Evolutionary conservation across 768 basidiomycete genomes (phyloP).

Genomic region (Cystofilobasidium ferigula): DNA sequence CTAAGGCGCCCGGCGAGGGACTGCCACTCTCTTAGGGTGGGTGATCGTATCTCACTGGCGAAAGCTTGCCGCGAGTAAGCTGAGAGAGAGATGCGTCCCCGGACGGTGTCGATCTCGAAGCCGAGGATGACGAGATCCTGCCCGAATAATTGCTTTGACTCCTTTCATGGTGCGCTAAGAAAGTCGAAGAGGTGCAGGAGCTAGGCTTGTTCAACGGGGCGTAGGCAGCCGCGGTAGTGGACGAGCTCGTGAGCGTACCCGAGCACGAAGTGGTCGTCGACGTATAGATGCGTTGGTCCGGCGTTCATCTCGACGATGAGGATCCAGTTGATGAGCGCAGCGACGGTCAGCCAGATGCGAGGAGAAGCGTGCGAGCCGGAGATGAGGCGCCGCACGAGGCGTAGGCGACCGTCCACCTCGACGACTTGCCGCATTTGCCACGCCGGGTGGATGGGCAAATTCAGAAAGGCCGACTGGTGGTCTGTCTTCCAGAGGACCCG

Average conservation of each 20-base stretch:
- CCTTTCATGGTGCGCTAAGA: conserved; percentile 41
- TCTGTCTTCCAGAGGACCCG: conserved; percentile 15
- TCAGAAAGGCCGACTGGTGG: conserved; percentile 36
- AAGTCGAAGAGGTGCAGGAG: conserved; percentile 42
- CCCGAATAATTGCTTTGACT: conserved; percentile 41
- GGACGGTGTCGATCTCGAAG: conserved; percentile 39
- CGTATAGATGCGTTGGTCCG: conserved; percentile 34
- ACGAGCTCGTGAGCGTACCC: conserved; percentile 29
- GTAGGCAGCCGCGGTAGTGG: conserved; percentile 30
- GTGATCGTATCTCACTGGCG: conserved; percentile 8
- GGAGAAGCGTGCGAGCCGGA: conserved; percentile 37
- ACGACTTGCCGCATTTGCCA: conserved; percentile 44
- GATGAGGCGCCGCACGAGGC: conserved; percentile 38
- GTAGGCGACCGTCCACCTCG: conserved; percentile 29
- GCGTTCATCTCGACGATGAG: conserved; percentile 30
- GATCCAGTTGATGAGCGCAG: conserved; percentile 41
- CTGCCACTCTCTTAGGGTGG: conserved; percentile 33
- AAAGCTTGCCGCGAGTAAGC: conserved; percentile 3
- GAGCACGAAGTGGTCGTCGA: conserved; percentile 38
- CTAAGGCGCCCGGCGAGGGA: conserved; percentile 40
- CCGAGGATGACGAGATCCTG: conserved; percentile 39
- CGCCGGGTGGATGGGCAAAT: conserved; percentile 39
- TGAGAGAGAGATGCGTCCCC: conserved; percentile 36
- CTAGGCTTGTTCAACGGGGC: conserved; percentile 37
- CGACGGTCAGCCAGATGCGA: conserved; percentile 36